These are phyloP conservation scores for Yarrowia phangngaensis DNA, from an alignment of 805 yeast species.

Conservation along the genomic window DNA sequence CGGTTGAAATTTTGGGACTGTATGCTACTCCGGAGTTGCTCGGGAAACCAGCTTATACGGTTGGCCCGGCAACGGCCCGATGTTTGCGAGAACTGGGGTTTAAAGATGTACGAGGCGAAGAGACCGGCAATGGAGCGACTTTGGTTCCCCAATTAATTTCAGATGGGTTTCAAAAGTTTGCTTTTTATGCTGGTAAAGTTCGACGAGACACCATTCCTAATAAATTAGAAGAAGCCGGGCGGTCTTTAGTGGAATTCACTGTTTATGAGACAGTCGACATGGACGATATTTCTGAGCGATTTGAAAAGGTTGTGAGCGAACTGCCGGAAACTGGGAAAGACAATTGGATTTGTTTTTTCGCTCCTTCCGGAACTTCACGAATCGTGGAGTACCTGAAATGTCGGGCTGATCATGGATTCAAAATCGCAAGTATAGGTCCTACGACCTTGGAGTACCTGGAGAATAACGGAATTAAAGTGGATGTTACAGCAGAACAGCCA, in stretches of 20 bases:
- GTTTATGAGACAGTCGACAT: conserved; percentile 64
- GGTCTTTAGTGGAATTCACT: conserved; percentile 53
- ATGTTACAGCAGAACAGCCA: conserved; percentile 68
- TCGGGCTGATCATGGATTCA: conserved; percentile 34
- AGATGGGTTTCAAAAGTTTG: conserved; percentile 33
- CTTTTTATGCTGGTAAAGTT: conserved; percentile 82
- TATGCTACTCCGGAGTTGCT: conserved; percentile 22
- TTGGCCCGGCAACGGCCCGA: conserved; percentile 81
- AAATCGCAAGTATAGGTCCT: conserved; percentile 86
- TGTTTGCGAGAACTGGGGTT: conserved; percentile 63
- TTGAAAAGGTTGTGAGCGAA: conserved; percentile 31
- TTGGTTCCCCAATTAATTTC: conserved; percentile 45
- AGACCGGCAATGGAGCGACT: conserved; percentile 75
- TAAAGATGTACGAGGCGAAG: conserved; percentile 64
- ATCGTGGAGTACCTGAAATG: conserved; percentile 50
- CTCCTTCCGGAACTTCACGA: conserved; percentile 79
- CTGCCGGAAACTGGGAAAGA: conserved; percentile 27
- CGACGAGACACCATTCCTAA: conserved; percentile 78
- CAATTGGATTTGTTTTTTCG: conserved; percentile 77
- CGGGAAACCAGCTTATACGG: conserved; percentile 61
- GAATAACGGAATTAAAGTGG: conserved; percentile 52
- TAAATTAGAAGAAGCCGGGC: conserved; percentile 46
- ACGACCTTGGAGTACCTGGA: conserved; percentile 67
- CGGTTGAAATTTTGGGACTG: conserved; percentile 60
- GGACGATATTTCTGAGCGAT: conserved; percentile 44